Evolutionary conservation across 768 basidiomycete genomes (phyloP).

Genomic region (Tricholomella constricta): DNA sequence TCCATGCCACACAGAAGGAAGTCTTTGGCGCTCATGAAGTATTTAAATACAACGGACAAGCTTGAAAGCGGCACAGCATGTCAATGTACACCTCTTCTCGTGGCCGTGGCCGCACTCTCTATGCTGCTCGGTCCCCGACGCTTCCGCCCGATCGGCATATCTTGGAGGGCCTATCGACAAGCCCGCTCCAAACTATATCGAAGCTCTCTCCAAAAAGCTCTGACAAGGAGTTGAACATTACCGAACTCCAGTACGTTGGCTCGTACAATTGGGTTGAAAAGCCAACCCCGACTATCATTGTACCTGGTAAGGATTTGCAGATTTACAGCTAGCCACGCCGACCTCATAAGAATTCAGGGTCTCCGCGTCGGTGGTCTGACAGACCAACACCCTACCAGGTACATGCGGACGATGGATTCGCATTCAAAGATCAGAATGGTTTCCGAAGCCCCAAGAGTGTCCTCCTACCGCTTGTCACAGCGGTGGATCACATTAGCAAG

Average conservation of each 20-base stretch:
- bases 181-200: slow-evolving; percentile 27
- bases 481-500: slow-evolving; percentile 47
- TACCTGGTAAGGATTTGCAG: slow-evolving; percentile 43
- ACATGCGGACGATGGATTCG: slow-evolving; percentile 50
- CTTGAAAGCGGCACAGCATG: background rate
- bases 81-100: background rate
- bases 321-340: background rate
- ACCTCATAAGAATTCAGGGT: slow-evolving; percentile 33
- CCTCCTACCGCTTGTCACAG: slow-evolving; percentile 58
- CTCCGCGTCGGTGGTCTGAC: slow-evolving; percentile 53
- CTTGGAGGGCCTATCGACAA: slow-evolving; percentile 35
- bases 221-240: slow-evolving; percentile 35
- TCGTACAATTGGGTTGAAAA: slow-evolving; percentile 58
- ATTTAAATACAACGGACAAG: background rate
- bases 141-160: slow-evolving; percentile 37
- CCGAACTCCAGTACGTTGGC: slow-evolving; percentile 40
- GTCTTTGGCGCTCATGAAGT: background rate
- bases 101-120: slow-evolving; percentile 1
- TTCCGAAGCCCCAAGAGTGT: slow-evolving; percentile 38
- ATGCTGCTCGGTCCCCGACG: background rate
- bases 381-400: slow-evolving; percentile 52
- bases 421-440: slow-evolving; percentile 61
- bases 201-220: slow-evolving; percentile 17
- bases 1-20: background rate
- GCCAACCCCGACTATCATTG: slow-evolving; percentile 47